A percentile compares a stretch with the other conserved stretches of the same genome.
These are phyloP conservation scores for Dryas drummondii DNA, from an alignment of 306 rosid genomes.

Conservation along the genomic window DNA sequence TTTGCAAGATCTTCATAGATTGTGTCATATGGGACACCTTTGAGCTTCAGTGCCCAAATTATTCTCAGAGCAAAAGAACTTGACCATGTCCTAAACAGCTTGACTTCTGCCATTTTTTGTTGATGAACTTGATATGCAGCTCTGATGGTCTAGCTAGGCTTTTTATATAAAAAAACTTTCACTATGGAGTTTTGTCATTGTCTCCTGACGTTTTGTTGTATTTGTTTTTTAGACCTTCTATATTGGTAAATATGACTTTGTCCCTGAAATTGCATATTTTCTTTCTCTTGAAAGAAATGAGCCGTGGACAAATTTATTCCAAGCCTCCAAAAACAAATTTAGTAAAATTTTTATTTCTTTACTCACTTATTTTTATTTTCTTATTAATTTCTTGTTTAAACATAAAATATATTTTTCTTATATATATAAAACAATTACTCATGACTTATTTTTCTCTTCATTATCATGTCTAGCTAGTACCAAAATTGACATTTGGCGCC, in stretches of 20 bases:
- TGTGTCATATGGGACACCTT: constrained; percentile 30
- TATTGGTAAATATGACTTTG: not conserved
- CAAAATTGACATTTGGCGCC: too few relatives aligned
- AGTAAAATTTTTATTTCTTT: too few relatives aligned
- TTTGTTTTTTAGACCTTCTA: not conserved
- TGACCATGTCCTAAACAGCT: constrained; percentile 37
- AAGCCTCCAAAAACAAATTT: too few relatives aligned
- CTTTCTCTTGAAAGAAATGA: too few relatives aligned
- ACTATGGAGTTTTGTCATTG: not conserved
- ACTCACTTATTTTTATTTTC: too few relatives aligned
- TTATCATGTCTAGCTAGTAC: too few relatives aligned
- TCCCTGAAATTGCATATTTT: not conserved
- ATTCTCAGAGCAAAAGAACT: constrained; percentile 31
- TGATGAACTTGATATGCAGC: not conserved
- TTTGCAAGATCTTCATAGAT: constrained; percentile 37
- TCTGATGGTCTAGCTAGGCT: not conserved
- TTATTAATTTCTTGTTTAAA: too few relatives aligned
- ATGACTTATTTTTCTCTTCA: too few relatives aligned
- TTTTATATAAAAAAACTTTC: not conserved
- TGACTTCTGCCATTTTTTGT: constrained; percentile 23
- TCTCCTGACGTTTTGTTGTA: not conserved
- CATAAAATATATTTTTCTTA: too few relatives aligned
- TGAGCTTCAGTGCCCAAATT: constrained; percentile 39
- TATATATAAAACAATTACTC: too few relatives aligned
- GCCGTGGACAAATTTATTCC: too few relatives aligned